Conservation (phyloP, 2,329 filamentous ascomycete genomes). For the Corniculantispora saksenae region DNA sequence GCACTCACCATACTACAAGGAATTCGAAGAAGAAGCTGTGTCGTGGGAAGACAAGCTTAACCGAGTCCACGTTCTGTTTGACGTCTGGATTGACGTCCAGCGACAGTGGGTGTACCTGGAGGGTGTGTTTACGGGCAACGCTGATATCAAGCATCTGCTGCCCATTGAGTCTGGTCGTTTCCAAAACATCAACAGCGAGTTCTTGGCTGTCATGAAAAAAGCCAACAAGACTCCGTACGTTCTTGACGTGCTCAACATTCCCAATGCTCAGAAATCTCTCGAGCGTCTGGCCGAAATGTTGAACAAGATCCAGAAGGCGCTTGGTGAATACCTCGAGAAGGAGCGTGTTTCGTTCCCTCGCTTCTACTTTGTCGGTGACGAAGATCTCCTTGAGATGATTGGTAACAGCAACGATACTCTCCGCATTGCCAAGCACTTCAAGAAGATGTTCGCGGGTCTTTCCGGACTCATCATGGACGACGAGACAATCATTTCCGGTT, state of each 20-base stretch:
- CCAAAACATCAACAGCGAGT: conserved; percentile 99
- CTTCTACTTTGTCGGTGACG: conserved; percentile 99
- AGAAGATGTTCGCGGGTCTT: conserved; percentile 99
- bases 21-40: conserved; percentile 96
- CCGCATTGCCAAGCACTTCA: conserved; percentile 96
- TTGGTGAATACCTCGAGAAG: conserved; percentile 97
- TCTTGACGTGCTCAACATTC: conserved; percentile 92
- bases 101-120: conserved; percentile 99
- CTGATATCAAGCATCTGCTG: conserved; percentile 96
- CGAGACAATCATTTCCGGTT: conserved; percentile 83
- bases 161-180: conserved; percentile 96
- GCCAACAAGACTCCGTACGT: conserved; percentile 96
- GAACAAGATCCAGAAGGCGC: conserved; percentile 98
- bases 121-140: conserved; percentile 97
- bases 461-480: conserved; percentile 90
- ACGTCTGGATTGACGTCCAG: conserved; percentile 99
- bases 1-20: conserved; percentile 98
- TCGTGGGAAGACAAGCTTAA: conserved; percentile 98
- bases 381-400: conserved; percentile 97
- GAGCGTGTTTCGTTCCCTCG: conserved; percentile 96
- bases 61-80: conserved; percentile 93
- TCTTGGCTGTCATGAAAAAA: conserved; percentile 99
- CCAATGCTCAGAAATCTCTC: conserved; percentile 91
- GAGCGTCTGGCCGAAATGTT: conserved; percentile 95
- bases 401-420: conserved; percentile 98